phyloP scores from a whole-genome alignment of 2,329 filamentous ascomycete species.

The Hypoxylon sp. region DNA sequence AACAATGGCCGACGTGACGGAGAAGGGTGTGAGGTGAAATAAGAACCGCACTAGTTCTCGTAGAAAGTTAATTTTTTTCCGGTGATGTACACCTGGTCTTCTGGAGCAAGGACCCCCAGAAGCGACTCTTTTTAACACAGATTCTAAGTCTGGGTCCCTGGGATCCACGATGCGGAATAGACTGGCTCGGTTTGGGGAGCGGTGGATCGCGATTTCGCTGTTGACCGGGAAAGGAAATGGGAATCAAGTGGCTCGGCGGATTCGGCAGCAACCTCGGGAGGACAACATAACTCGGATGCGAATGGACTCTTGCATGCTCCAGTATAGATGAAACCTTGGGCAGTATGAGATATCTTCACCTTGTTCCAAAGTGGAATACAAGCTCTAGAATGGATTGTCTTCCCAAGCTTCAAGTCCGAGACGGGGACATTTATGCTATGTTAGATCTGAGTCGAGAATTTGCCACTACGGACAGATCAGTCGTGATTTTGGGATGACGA shows the following conservation, averaged over 20 bases:
- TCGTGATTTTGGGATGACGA: slow-evolving; percentile 36
- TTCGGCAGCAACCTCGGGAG: slow-evolving; percentile 45
- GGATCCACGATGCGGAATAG: slow-evolving; percentile 44
- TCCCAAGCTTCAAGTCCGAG: slow-evolving; percentile 35
- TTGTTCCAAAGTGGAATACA: slow-evolving; percentile 34
- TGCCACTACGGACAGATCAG: slow-evolving; percentile 41
- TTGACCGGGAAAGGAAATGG: slow-evolving; percentile 42
- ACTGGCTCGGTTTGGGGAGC: slow-evolving; percentile 44
- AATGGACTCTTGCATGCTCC: slow-evolving; percentile 46
- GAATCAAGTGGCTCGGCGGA: slow-evolving; percentile 44
- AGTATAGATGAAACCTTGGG: slow-evolving; percentile 42
- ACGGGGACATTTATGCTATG: slow-evolving; percentile 47
- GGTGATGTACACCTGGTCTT: slow-evolving; percentile 42
- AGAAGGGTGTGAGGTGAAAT: slow-evolving; percentile 45
- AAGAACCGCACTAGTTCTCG: slow-evolving; percentile 43
- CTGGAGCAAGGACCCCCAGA: slow-evolving; percentile 34
- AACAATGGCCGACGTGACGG: slow-evolving; percentile 34
- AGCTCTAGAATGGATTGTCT: slow-evolving; percentile 29
- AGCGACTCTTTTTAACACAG: slow-evolving; percentile 41
- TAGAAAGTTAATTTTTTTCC: slow-evolving; percentile 30
- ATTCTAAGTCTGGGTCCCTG: slow-evolving; percentile 41
- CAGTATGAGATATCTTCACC: slow-evolving; percentile 43
- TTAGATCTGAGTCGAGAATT: slow-evolving; percentile 38
- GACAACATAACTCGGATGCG: slow-evolving; percentile 44
- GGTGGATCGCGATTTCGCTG: slow-evolving; percentile 43